Base-by-base conservation (phyloP, 768 basidiomycete genomes). In the Tulasnella calospora region DNA sequence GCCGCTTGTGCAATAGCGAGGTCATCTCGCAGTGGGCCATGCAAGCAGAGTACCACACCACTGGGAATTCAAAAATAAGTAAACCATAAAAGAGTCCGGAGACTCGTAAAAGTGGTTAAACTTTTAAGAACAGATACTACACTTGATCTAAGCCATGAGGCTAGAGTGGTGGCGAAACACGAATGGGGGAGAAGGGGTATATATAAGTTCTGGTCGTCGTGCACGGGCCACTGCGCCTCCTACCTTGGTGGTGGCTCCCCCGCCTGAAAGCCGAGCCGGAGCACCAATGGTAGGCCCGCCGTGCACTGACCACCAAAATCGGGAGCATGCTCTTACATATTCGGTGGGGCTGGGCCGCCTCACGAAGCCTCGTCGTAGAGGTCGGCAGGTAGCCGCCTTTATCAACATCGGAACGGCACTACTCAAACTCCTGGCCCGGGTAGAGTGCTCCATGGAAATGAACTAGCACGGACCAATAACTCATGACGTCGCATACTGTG, bases 101-200 rank as follows among this genome's bases (percentile, higher is more conserved):
- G 79, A 77, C 79, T 81, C 81, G 81, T 84, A 81, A 81, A 81
- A 84, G 83, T 82, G 82, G 83, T 84, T 83, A 84, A 83, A 83
- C 88, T 89, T 86, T 90, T 90, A 92, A 93, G 92, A 93, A 93
- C 92, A 94, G 92, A 93, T 94, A 94, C 92, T 93, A 94, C 92
- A 94, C 92, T 93, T 93, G 92, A 93, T 94, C 92, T 93, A 93
- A 94, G 92, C 92, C 92, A 93, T 36, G 92, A 92, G 92, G 91
- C 92, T 92, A 92, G 92, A 92, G 92, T 92, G 92, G 91, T 92
- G 87, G 90, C 81, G 86, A 79, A 80, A 27, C 40, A 12, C 9
- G 23, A 47, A 75, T 33, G 74, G 35, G 27, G 35, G 41, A 8
- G 6, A 13, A 7, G 74, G 12, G 74, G 55, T 1, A 47, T 75